phyloP scores from a whole-genome alignment of 2,329 filamentous ascomycete species.

The Talaromyces albobiverticillius region DNA sequence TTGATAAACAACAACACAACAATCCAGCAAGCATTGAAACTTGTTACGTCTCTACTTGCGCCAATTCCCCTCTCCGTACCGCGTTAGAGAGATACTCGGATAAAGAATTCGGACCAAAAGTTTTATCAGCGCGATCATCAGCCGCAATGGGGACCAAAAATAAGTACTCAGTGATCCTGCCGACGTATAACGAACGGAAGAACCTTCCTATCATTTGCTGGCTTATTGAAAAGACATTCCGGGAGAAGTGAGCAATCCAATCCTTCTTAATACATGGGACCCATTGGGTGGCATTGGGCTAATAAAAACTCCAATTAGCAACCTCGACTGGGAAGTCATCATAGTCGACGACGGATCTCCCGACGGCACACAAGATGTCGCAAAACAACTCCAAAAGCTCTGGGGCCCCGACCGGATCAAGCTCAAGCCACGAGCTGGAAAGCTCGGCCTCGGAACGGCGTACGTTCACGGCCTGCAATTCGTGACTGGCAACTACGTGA shows the following conservation, averaged over 20 bases:
- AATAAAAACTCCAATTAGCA: conserved; percentile 51
- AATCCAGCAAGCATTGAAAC: conserved; percentile 2
- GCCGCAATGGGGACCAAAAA: conserved; percentile 49
- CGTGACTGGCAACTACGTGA: conserved; percentile 86
- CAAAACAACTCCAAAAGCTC: conserved; percentile 81
- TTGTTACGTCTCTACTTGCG: neutral
- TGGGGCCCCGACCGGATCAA: conserved; percentile 74
- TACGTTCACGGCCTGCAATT: conserved; percentile 95
- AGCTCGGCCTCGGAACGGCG: conserved; percentile 93
- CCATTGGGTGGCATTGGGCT: no score
- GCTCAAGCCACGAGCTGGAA: conserved; percentile 85
- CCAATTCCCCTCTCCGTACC: neutral
- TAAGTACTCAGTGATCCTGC: conserved; percentile 96
- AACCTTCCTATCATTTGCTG: conserved; percentile 96
- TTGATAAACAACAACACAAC: conserved; percentile 22
- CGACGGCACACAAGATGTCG: conserved; percentile 89
- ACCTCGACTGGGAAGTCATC: conserved; percentile 94
- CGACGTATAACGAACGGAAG: conserved; percentile 96
- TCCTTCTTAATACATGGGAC: neutral
- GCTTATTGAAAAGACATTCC: conserved; percentile 90
- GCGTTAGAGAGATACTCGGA: neutral
- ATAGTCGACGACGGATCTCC: conserved; percentile 98
- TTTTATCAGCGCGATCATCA: neutral
- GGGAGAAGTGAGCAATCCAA: conserved; percentile 64
- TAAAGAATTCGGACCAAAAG: neutral